Conservation (phyloP, 2,329 filamentous ascomycete genomes). For the Hymenoscyphus fraxineus region DNA sequence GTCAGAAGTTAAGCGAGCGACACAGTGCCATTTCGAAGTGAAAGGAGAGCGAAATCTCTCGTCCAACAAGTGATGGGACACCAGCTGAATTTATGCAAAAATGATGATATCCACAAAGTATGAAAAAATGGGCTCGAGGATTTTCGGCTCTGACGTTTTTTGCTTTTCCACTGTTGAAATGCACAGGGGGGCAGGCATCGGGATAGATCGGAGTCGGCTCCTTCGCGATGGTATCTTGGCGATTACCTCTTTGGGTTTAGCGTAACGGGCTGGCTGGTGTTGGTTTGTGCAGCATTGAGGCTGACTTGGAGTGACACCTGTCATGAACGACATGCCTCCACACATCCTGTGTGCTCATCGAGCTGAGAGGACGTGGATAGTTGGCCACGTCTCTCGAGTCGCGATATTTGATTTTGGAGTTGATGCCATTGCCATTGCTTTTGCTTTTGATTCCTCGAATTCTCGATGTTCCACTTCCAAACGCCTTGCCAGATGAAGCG, state of each 20-base stretch:
- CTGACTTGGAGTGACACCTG: neutral
- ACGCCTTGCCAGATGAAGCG: neutral
- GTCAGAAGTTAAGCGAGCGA: neutral
- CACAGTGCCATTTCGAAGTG: neutral
- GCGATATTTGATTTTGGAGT: neutral
- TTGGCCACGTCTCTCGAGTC: neutral
- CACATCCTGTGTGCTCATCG: neutral
- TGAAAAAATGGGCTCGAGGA: neutral
- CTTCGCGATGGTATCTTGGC: neutral
- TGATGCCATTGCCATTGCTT: neutral
- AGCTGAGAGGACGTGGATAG: neutral
- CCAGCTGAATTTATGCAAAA: neutral
- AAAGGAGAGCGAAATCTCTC: neutral
- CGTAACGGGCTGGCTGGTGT: neutral
- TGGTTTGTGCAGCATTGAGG: neutral
- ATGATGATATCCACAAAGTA: neutral
- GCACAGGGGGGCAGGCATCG: neutral
- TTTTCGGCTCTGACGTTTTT: neutral
- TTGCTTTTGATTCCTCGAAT: neutral
- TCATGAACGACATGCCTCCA: slow-evolving; percentile 6
- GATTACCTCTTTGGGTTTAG: neutral
- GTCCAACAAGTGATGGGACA: neutral
- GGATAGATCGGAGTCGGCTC: neutral
- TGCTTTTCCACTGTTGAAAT: too few relatives aligned
- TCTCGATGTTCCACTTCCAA: neutral